Evolutionary conservation across 768 basidiomycete species (phyloP).

Genomic region (Lanmaoa pseudosensibilis): DNA sequence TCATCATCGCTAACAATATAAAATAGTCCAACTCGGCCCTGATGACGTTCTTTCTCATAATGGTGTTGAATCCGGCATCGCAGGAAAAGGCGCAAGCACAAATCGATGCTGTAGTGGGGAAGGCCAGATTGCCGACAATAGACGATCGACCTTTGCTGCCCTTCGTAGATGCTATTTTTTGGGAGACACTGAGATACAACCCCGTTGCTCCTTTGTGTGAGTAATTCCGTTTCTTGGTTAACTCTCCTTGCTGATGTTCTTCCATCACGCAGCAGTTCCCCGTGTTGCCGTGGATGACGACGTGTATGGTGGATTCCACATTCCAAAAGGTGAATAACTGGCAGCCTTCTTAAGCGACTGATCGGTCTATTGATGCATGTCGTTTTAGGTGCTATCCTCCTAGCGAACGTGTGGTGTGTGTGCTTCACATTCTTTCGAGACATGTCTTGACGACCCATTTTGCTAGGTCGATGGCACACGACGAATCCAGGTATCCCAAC

Average conservation of each 20-base stretch:
- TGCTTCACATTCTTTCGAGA: too few relatives aligned
- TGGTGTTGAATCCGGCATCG: slow-evolving; percentile 2
- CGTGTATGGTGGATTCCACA: slow-evolving; percentile 45
- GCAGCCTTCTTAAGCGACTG: neutral
- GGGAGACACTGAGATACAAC: slow-evolving; percentile 1
- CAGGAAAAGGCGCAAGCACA: slow-evolving; percentile 12
- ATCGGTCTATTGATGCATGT: neutral
- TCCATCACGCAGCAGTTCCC: slow-evolving; percentile 17
- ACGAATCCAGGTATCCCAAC: slow-evolving; percentile 33
- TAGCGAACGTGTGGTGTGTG: slow-evolving; percentile 10
- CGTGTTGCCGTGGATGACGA: slow-evolving; percentile 41
- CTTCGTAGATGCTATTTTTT: slow-evolving; percentile 6
- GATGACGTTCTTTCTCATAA: slow-evolving; percentile 7
- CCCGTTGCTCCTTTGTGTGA: slow-evolving; percentile 1
- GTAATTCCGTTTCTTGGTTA: neutral
- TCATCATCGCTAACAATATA: neutral
- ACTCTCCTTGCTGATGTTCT: neutral
- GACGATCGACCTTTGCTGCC: slow-evolving; percentile 5
- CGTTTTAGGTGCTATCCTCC: slow-evolving; percentile 3
- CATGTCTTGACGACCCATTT: too few relatives aligned
- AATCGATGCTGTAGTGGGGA: slow-evolving; percentile 9
- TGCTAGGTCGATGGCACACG: slow-evolving; percentile 15
- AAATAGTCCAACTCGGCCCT: neutral
- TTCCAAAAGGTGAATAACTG: slow-evolving; percentile 38
- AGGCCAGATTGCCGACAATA: slow-evolving; percentile 3